Conservation (phyloP, 208 protist genomes). For the Trypanosoma melophagium region DNA sequence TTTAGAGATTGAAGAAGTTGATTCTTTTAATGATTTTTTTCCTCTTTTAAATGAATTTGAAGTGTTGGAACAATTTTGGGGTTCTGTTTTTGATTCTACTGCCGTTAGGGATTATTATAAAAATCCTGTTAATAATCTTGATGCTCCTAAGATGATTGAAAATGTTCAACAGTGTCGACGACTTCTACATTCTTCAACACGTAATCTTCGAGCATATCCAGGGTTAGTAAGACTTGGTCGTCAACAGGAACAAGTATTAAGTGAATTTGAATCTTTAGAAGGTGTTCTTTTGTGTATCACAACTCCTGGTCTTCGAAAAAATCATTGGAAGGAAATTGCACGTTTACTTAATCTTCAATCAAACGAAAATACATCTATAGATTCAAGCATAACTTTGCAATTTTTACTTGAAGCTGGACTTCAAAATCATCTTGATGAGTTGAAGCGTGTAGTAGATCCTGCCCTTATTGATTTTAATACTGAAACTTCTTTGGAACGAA, state of each 20-base stretch:
- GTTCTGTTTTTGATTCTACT: conserved; percentile 52
- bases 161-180: conserved; percentile 74
- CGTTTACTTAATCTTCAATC: conserved; percentile 51
- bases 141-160: conserved; percentile 66
- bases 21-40: conserved; percentile 69
- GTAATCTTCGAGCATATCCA: conserved; percentile 64
- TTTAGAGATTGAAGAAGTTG: conserved; percentile 37
- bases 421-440: conserved; percentile 46
- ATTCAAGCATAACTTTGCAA: conserved; percentile 58
- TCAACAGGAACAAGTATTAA: conserved; percentile 77
- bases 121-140: conserved; percentile 52
- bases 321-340: conserved; percentile 88
- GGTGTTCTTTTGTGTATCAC: conserved; percentile 71
- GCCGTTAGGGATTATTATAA: conserved; percentile 73
- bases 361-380: conserved; percentile 46
- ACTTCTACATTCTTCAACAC: conserved; percentile 69
- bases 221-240: conserved; percentile 71
- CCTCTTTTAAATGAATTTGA: conserved; percentile 68
- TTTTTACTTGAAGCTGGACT: conserved; percentile 70
- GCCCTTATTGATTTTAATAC: conserved; percentile 76
- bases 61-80: conserved; percentile 86
- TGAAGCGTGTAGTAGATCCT: conserved; percentile 62
- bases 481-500: conserved; percentile 76
- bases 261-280: conserved; percentile 75
- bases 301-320: conserved; percentile 75